Evolutionary conservation across 2,329 filamentous ascomycete species (phyloP), one percentile per base, ranked within the genome.

Genomic region (Trichophyton benhamiae): DNA sequence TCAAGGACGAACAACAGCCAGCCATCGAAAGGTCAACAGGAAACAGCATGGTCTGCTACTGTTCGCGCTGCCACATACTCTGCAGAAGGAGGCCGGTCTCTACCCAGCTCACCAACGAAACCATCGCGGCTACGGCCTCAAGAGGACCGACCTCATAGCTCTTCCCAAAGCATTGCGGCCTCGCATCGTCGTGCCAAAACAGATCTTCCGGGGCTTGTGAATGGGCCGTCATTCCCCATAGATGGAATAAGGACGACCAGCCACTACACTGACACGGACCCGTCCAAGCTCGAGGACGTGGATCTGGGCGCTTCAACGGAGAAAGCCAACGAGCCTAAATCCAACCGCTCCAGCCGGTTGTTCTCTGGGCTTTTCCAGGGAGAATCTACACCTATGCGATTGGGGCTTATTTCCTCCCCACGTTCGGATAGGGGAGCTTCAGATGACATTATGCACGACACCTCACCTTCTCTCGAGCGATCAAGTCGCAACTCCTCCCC

Each of bases 351-450:
- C 42, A 62, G 48, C 30, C 46, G 52, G 25, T 11, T 64, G n/a
- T 63, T 64, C 22, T 57, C 60, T 48, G 61, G 61, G 9, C 53
- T 63, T 27, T 65, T 65, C 57, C 64, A 65, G 27, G 64, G 64
- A 13, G 63, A 64, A 49, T 65, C 61, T 7, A 36, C 59, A 4
- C 59, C 64, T 27, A 58, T 65, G 33, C 57, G 64, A 44, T 33
- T 59, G 33, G 57, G 48, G 3, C 61, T 57, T 8, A 42, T 38
- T n/a, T 13, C 22, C 17, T 53, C 59, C 27, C 30, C 59, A 33
- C 44, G 33, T 41, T 20, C 30, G 30, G 55, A 58, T 58, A 25
- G n/a, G 55, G 30, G 55, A 20, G 30, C 30, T 38, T 2, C 3
- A 9, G 55, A 38, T 2, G 49, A 53, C 11, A 25, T 20, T 13